These are phyloP conservation scores for Millerozyma miso DNA, from an alignment of 805 yeast genomes.

Conservation along the genomic window DNA sequence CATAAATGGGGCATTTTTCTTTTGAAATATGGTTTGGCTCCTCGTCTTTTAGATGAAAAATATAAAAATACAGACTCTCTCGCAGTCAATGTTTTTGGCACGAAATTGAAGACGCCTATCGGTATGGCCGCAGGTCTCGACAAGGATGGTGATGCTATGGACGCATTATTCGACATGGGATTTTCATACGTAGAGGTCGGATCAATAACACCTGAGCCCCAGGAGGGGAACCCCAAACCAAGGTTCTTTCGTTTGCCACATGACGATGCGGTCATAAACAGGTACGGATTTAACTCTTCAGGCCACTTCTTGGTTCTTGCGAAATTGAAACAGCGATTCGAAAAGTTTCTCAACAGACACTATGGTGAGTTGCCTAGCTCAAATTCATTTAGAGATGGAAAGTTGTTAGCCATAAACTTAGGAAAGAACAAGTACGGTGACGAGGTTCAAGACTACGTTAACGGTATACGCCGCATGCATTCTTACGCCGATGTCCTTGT, in stretches of 20 bases:
- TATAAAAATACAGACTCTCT: constrained; percentile 42
- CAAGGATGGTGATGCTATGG: constrained; percentile 89
- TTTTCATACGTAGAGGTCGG: constrained; percentile 92
- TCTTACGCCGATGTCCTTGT: constrained; percentile 84
- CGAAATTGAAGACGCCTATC: constrained; percentile 67
- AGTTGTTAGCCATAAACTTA: constrained; percentile 74
- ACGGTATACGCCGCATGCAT: constrained; percentile 80
- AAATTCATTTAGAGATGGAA: constrained; percentile 57
- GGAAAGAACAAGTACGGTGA: constrained; percentile 94
- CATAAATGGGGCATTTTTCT: constrained; percentile 70
- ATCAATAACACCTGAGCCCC: constrained; percentile 87
- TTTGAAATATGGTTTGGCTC: constrained; percentile 66
- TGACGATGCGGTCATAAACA: constrained; percentile 88
- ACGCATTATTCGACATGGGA: constrained; percentile 70
- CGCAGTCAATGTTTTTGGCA: constrained; percentile 62
- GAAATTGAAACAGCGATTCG: constrained; percentile 62
- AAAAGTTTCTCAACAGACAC: constrained; percentile 25
- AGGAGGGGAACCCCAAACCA: constrained; percentile 93
- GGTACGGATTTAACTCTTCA: constrained; percentile 91
- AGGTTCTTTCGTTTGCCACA: constrained; percentile 80
- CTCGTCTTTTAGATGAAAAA: constrained; percentile 52
- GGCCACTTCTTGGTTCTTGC: constrained; percentile 78
- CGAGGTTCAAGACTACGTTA: constrained; percentile 78
- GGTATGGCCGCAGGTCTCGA: constrained; percentile 97
- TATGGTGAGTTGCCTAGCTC: constrained; percentile 17